phyloP scores from a whole-genome alignment of 2,329 filamentous ascomycete genomes.

The Aspergillus bombycis region DNA sequence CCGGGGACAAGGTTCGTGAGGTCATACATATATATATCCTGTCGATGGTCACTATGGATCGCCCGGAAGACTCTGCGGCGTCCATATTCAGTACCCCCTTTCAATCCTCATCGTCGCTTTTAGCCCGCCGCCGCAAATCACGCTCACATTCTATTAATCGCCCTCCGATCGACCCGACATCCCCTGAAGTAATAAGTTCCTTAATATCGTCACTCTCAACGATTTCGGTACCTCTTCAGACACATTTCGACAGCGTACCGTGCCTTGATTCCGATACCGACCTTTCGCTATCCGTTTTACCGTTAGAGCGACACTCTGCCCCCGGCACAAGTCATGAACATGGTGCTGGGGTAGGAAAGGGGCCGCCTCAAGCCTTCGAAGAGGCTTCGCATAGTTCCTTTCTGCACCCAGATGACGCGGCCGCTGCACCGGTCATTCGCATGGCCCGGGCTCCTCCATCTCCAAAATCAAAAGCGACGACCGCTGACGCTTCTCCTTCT shows the following conservation, averaged over 20 bases:
- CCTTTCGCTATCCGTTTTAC: conserved; percentile 36
- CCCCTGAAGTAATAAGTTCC: conserved; percentile 58
- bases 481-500: conserved; percentile 26
- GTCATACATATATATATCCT: conserved; percentile 15
- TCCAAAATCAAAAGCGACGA: conserved; percentile 67
- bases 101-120: conserved; percentile 30
- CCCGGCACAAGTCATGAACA: conserved; percentile 24
- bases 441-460: conserved; percentile 82
- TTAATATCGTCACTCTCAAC: conserved; percentile 65
- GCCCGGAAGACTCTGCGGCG: conserved; percentile 26
- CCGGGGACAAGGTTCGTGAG: conserved; percentile 15
- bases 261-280: conserved; percentile 46
- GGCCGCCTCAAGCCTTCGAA: conserved; percentile 61
- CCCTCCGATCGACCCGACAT: conserved; percentile 45
- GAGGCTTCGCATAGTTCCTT: conserved; percentile 54
- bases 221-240: conserved; percentile 65
- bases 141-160: conserved; percentile 35
- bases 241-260: conserved; percentile 67
- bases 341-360: conserved; percentile 74
- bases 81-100: conserved; percentile 30
- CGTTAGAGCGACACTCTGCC: conserved; percentile 23
- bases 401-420: conserved; percentile 59
- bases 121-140: conserved; percentile 51
- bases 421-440: conserved; percentile 71
- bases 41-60: conserved; percentile 38